A percentile compares a stretch with the other conserved stretches of the same genome.
Conservation (phyloP, 2,329 filamentous ascomycete species). For the Fusarium dlaminii region DNA sequence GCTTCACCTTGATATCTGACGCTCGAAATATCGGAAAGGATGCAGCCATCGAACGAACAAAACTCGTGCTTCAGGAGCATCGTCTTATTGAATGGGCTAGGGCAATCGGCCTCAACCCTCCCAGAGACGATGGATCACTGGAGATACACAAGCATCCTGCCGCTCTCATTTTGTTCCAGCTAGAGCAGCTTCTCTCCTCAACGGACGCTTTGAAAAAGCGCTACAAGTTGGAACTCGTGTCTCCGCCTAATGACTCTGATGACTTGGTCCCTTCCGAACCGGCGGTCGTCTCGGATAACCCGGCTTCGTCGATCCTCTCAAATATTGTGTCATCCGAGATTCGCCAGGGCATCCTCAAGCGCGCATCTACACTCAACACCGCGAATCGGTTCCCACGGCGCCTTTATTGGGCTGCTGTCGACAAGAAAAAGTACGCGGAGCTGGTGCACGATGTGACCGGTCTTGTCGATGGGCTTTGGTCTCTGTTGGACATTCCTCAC, state of each 20-base stretch:
- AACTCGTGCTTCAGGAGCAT: neutral
- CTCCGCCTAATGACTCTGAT: neutral
- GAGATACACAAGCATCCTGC: neutral
- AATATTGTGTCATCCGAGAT: neutral
- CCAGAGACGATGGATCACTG: neutral
- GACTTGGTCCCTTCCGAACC: neutral
- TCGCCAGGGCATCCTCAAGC: neutral
- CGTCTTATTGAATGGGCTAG: neutral
- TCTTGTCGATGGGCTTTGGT: neutral
- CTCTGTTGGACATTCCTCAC: neutral
- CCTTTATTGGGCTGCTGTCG: neutral
- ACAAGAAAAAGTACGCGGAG: neutral
- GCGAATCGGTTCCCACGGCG: neutral
- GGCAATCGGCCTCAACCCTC: neutral
- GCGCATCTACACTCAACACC: neutral
- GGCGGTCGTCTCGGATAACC: neutral
- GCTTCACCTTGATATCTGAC: neutral
- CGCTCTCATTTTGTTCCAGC: neutral
- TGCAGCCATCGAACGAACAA: neutral
- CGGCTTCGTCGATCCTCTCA: neutral
- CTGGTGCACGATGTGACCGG: neutral
- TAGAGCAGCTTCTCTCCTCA: neutral
- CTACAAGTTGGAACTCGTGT: neutral
- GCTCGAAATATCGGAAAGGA: neutral
- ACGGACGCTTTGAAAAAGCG: neutral